Conservation (phyloP, 2,329 filamentous ascomycete genomes). For the Botrytis aclada region DNA sequence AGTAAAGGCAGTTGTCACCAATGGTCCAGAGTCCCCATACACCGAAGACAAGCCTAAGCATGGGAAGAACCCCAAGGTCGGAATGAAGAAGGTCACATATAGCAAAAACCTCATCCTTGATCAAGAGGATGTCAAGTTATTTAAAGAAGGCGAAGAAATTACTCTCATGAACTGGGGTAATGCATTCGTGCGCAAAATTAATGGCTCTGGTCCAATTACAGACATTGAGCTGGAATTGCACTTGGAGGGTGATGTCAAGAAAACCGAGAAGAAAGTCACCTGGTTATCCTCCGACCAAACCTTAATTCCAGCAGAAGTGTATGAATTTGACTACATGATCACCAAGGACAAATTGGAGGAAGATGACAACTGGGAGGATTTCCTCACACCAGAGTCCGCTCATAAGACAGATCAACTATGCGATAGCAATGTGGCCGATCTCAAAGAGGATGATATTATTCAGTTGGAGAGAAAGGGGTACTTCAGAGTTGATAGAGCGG, state of each 20-base stretch:
- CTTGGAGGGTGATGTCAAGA: conserved; percentile 88
- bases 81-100: conserved; percentile 80
- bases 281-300: conserved; percentile 82
- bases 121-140: conserved; percentile 78
- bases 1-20: conserved; percentile 68
- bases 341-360: conserved; percentile 93
- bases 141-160: conserved; percentile 84
- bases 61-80: conserved; percentile 81
- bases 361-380: conserved; percentile 81
- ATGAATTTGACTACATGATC: conserved; percentile 93
- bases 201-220: conserved; percentile 58
- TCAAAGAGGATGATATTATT: conserved; percentile 87
- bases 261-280: conserved; percentile 94
- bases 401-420: conserved; percentile 71
- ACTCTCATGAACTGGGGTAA: conserved; percentile 98
- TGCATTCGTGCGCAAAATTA: conserved; percentile 69
- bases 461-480: conserved; percentile 94
- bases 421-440: conserved; percentile 72
- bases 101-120: conserved; percentile 75
- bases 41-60: conserved; percentile 80
- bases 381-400: conserved; percentile 70
- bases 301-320: conserved; percentile 77
- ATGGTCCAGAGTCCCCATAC: conserved; percentile 59
- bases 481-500: conserved; percentile 74
- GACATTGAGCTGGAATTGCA: conserved; percentile 80